Base-by-base conservation (phyloP, 2,329 filamentous ascomycete species). In the Camillea tinctor region DNA sequence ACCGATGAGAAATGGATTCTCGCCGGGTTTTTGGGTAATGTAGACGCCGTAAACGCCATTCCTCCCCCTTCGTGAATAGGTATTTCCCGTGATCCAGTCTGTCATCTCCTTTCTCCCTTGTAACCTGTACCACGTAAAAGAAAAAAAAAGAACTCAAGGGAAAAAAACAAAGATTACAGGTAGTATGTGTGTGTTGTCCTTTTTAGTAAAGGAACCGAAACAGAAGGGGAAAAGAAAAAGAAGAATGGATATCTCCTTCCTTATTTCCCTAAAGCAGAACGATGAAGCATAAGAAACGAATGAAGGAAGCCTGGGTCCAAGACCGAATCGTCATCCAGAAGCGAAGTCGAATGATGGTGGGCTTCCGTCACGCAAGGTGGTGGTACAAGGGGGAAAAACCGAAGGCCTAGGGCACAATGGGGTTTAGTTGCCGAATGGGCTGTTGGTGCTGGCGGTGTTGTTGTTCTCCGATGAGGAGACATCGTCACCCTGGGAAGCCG, bases 401-500 rank as follows among this genome's bases (percentile, higher is more conserved):
- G 26, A 30, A 9, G 11, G 6, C 36, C 36, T n/a, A n/a, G 36
- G 50, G 17, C 15, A 36, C 11, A 13, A n/a, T 40, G 15, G 15
- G 30, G 40, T 57, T 57, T 50, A 52, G 56, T 54, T 54, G 55
- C 19, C 6, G 20, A 30, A 50, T 17, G 20, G 44, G 15, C n/a
- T n/a, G 48, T 24, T 21, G 11, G 26, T n/a, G 21, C 40, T 55
- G 51, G 21, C 17, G 52, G 44, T 51, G n/a, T 26, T 24, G 26
- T 17, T 44, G 9, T 52, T 55, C 50, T 21, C 30, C 30, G 57
- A 51, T 50, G 17, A n/a, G n/a, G n/a, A n/a, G n/a, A n/a, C n/a
- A n/a, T n/a, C 15, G 11, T 48, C 15, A 52, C 50, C 21, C 52
- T 26, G 48, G 44, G 55, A 36, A 15, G 52, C 49, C 58, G 62